phyloP scores from a whole-genome alignment of 306 rosid species.

The Hippophae tibetana region DNA sequence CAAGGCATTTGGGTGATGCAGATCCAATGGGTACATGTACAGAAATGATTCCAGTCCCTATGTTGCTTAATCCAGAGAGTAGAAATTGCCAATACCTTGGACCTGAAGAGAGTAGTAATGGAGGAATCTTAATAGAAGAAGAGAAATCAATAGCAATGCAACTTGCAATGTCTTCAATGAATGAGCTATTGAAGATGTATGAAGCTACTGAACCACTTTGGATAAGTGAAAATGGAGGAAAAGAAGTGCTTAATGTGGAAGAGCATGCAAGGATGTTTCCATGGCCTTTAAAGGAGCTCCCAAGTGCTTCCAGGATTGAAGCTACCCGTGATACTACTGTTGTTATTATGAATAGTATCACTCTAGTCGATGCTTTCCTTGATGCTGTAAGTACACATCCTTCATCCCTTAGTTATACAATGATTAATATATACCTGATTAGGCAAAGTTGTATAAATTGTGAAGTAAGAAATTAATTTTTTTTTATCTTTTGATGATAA shows the following conservation, averaged over 20 bases:
- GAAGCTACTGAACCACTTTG: conserved; percentile 55
- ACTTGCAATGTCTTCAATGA: conserved; percentile 50
- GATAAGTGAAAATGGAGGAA: conserved; percentile 44
- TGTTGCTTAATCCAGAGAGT: conserved; percentile 26
- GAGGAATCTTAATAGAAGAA: conserved; percentile 38
- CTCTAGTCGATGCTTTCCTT: conserved; percentile 84
- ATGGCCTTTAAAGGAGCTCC: conserved; percentile 46
- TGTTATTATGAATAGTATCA: conserved; percentile 91
- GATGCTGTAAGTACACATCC: conserved; percentile 52
- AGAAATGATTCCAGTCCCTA: conserved; percentile 54
- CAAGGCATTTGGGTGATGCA: conserved; percentile 37
- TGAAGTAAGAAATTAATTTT: no score
- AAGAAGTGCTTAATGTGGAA: conserved; percentile 62
- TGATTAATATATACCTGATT: no score
- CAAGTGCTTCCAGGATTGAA: conserved; percentile 50
- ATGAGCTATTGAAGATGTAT: conserved; percentile 70
- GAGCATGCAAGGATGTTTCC: conserved; percentile 60
- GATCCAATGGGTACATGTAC: conserved; percentile 44
- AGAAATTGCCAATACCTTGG: conserved; percentile 18
- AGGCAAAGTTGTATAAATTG: no score
- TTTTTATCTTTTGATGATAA: no score
- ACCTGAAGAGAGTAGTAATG: not conserved
- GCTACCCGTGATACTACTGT: conserved; percentile 64
- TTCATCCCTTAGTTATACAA: no score
- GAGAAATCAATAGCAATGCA: conserved; percentile 69